Base-by-base conservation (phyloP, 192 early-diverging fungal species). In the Gonapodya prolifera region DNA sequence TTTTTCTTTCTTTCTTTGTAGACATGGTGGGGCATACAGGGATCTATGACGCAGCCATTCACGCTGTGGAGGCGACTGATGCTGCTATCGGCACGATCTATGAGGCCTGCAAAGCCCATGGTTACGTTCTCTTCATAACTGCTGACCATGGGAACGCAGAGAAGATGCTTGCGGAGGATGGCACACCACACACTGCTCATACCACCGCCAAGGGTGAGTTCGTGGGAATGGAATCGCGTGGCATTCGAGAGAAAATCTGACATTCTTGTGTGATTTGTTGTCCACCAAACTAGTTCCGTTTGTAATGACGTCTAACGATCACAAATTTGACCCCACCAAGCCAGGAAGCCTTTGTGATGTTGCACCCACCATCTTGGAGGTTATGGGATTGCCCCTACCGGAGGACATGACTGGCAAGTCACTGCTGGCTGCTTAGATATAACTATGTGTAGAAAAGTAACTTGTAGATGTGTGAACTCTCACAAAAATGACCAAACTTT, bases 131-230 rank as follows among this genome's bases (percentile, higher is more conserved):
- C 45, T 96, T 99, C 81, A 83, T 99, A 70, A 99, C 97, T 2
- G 91, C 98, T 2, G 98, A 99, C 85, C 98, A 99, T 83, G 98
- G 98, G 35, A 99, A 99, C 81, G 97, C 97, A 33, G 98, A 99
- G 81, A 94, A 99, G 89, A 99, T 99, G 96, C 74, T 96, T 61
- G 86, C 89, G 2, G 92, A 90, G 75, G 94, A 96, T 77, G 88
- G 87, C 74, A 89, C 91, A 61, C 98, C 98, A 34, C 95, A 97
- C 83, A 99, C 98, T 29, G 97, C 97, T 71, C 98, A 99, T 86
- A 98, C 98, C 33, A 92, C 90, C 78, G 85, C 84, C 78, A 32
- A 35, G 28, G 85, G 84, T 86, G 69, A 75, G 82, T 33, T 18
- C 23, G 29, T 8, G 35, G 36, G 70, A 8, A 81, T 34, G 76